Percentiles rank a stretch among this genome's conserved stretches.
Evolutionary conservation across 2,329 filamentous ascomycete genomes (phyloP).

Genomic region (Aspergillus floridensis): DNA sequence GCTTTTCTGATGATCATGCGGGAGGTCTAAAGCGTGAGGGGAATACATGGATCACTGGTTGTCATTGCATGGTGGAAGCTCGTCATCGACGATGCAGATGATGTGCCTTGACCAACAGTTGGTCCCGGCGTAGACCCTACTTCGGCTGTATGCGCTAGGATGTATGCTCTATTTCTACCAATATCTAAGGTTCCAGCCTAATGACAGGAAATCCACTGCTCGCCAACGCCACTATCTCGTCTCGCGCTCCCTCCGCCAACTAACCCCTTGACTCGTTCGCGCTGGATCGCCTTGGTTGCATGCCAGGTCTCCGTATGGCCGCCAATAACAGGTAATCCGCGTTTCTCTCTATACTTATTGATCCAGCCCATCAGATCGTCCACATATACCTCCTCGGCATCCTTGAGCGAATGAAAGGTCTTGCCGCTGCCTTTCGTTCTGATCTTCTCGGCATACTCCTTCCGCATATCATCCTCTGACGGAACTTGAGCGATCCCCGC

Average conservation of each 20-base stretch:
- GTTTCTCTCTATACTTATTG: constrained; percentile 23
- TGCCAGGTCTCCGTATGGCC: constrained; percentile 34
- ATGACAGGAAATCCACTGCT: constrained; percentile 7
- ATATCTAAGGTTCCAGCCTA: constrained; percentile 3
- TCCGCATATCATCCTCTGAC: constrained; percentile 35
- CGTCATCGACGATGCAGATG: constrained; percentile 13
- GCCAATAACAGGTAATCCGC: constrained; percentile 24
- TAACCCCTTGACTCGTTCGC: constrained; percentile 21
- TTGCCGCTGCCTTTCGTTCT: constrained; percentile 30
- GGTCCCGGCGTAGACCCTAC: not conserved
- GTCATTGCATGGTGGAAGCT: not conserved
- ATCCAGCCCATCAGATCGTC: constrained; percentile 35
- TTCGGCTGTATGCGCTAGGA: not conserved
- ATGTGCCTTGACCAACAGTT: constrained; percentile 4
- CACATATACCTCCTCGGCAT: constrained; percentile 36
- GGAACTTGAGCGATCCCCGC: constrained; percentile 53
- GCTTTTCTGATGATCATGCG: not conserved
- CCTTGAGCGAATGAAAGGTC: constrained; percentile 39
- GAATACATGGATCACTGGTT: not conserved
- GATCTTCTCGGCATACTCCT: constrained; percentile 30
- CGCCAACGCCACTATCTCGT: constrained; percentile 15
- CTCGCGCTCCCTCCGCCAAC: constrained; percentile 3
- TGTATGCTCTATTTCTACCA: not conserved
- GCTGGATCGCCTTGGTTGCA: constrained; percentile 25
- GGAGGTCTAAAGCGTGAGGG: not conserved